A percentile compares a stretch with the other conserved stretches of the same genome.
Conservation (phyloP, 768 basidiomycete genomes). For the Boletales sp. region DNA sequence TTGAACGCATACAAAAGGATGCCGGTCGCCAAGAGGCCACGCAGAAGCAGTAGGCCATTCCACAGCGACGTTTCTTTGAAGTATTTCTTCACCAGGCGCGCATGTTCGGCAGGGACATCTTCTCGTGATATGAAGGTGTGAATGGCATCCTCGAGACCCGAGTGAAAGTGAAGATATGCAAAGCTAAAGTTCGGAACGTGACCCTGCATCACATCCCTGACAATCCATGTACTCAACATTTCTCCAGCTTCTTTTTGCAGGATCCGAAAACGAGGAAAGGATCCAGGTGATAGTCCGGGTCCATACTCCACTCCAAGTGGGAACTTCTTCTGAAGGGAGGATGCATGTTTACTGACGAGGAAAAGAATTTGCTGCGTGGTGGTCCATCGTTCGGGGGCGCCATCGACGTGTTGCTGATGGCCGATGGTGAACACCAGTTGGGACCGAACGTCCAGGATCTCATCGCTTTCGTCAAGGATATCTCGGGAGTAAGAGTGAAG, state of each 20-base stretch:
- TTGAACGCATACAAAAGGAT: constrained; percentile 38
- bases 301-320: constrained; percentile 6
- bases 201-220: constrained; percentile 4
- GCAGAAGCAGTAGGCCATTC: constrained; percentile 40
- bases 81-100: constrained; percentile 1
- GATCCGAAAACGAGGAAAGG: constrained; percentile 19
- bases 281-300: neutral
- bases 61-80: constrained; percentile 23
- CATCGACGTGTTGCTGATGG: constrained; percentile 21
- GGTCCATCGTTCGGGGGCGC: constrained; percentile 31
- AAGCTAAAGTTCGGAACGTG: constrained; percentile 15
- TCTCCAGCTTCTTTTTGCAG: neutral
- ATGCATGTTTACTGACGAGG: constrained; percentile 9
- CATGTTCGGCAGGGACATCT: neutral
- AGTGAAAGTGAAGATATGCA: neutral
- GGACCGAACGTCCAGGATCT: constrained; percentile 27
- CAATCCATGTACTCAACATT: constrained; percentile 1
- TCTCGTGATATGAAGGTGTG: constrained; percentile 12
- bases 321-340: neutral
- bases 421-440: constrained; percentile 35
- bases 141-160: neutral
- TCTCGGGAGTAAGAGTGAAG: constrained; percentile 15
- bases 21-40: constrained; percentile 42
- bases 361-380: constrained; percentile 26
- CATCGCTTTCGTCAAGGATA: constrained; percentile 25